Evolutionary conservation across 78 protist species (phyloP).

Genomic region (Planoprotostelium fungivorum): DNA sequence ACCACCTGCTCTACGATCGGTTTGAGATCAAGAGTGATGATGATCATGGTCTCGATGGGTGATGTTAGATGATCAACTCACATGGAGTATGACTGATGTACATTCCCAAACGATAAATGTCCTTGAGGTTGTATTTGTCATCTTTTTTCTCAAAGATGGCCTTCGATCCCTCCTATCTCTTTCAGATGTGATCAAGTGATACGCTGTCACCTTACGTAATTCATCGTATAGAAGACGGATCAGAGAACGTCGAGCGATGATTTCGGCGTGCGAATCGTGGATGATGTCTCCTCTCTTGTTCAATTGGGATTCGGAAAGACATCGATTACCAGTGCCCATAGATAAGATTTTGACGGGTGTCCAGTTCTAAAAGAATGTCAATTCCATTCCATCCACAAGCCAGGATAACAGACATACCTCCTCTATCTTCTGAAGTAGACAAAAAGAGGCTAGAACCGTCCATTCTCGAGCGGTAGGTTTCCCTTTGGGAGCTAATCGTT

Average conservation of each 20-base stretch:
- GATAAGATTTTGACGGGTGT: background rate
- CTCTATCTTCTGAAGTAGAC: background rate
- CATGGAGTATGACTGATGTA: background rate
- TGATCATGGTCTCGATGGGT: background rate
- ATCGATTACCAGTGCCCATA: background rate
- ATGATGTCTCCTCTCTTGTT: background rate
- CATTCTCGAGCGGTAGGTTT: background rate
- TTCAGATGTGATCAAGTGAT: no score
- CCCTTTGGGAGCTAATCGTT: background rate
- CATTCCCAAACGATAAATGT: background rate
- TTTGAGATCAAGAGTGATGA: background rate
- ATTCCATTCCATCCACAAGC: background rate
- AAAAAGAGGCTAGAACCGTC: background rate
- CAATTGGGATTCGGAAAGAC: background rate
- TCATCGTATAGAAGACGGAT: background rate
- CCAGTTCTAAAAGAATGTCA: background rate
- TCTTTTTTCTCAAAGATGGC: no score
- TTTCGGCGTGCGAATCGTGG: background rate
- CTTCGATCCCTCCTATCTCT: no score
- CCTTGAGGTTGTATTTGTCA: no score
- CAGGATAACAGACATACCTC: background rate
- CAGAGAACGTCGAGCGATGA: background rate
- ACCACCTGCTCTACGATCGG: background rate
- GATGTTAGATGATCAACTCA: background rate
- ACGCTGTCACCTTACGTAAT: no score